Evolutionary conservation across 2,329 filamentous ascomycete species (phyloP).

Genomic region (Fusarium guadeloupense): DNA sequence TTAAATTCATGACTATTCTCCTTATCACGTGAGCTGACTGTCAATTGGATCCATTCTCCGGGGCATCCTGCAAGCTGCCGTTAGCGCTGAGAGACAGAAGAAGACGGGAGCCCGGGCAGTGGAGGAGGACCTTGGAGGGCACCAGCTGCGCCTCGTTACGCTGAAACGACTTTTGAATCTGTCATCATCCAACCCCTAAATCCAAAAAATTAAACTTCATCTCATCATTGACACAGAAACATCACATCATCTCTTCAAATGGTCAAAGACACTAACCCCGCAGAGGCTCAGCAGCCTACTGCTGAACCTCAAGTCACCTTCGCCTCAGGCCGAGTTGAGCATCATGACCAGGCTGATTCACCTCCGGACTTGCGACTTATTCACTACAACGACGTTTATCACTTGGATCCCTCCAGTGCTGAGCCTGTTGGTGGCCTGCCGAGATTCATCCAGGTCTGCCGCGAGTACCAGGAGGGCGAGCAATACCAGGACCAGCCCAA

Average conservation of each 20-base stretch:
- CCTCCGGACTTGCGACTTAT: conserved; percentile 79
- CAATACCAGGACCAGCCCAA: conserved; percentile 70
- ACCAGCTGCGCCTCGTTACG: conserved; percentile 31
- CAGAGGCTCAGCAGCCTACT: conserved; percentile 31
- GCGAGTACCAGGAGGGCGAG: conserved; percentile 74
- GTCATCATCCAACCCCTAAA: conserved; percentile 27
- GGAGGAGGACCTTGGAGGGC: conserved; percentile 1
- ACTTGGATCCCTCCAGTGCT: conserved; percentile 77
- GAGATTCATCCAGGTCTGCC: conserved; percentile 80
- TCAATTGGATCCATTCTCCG: conserved; percentile 14
- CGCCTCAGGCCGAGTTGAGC: conserved; percentile 38
- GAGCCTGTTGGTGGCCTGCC: conserved; percentile 85
- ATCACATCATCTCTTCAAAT: conserved; percentile 14
- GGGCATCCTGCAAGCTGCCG: conserved; percentile 27
- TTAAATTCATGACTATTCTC: not conserved
- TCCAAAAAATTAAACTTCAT: not conserved
- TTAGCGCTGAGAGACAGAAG: conserved; percentile 29
- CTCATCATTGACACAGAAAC: not conserved
- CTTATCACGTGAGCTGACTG: conserved; percentile 29
- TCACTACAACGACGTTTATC: conserved; percentile 96
- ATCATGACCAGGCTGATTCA: conserved; percentile 27
- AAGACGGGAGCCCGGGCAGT: conserved; percentile 11
- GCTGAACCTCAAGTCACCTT: conserved; percentile 44
- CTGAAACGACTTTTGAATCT: conserved; percentile 17
- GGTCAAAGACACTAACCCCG: conserved; percentile 28